Evolutionary conservation across 2,329 filamentous ascomycete genomes (phyloP).

Genomic region (Colletotrichum godetiae): DNA sequence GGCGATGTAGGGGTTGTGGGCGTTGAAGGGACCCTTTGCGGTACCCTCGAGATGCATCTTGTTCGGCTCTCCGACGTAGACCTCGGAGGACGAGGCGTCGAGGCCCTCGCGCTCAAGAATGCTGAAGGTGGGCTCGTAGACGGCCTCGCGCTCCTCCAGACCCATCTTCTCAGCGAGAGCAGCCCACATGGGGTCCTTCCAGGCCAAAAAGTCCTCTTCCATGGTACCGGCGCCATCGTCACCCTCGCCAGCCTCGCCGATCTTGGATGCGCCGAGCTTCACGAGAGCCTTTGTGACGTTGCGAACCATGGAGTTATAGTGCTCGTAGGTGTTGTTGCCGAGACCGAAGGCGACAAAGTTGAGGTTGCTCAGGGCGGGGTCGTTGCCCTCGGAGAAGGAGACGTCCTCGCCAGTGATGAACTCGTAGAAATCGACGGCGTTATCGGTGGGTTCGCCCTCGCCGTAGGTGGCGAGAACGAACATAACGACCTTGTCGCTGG

Average conservation of each 20-base stretch:
- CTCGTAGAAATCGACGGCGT: constrained; percentile 98
- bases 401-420: constrained; percentile 88
- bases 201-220: constrained; percentile 99
- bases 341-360: constrained; percentile 96
- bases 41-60: constrained; percentile 91
- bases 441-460: constrained; percentile 98
- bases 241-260: constrained; percentile 91
- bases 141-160: constrained; percentile 92
- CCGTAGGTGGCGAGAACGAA: constrained; percentile 98
- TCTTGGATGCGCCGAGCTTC: constrained; percentile 84
- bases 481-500: constrained; percentile 90
- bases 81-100: constrained; percentile 78
- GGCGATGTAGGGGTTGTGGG: constrained; percentile 96
- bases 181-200: constrained; percentile 99
- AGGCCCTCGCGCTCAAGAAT: constrained; percentile 82
- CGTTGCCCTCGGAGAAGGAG: constrained; percentile 79
- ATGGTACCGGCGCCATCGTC: constrained; percentile 98
- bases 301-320: constrained; percentile 99
- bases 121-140: constrained; percentile 93
- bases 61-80: constrained; percentile 96
- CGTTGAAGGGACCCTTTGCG: constrained; percentile 90
- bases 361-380: constrained; percentile 82
- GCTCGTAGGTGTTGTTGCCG: constrained; percentile 99
- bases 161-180: constrained; percentile 85
- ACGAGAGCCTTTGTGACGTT: constrained; percentile 85